These are phyloP conservation scores for Flueggea neowawraea DNA, from an alignment of 441 rosid species.

Conservation along the genomic window DNA sequence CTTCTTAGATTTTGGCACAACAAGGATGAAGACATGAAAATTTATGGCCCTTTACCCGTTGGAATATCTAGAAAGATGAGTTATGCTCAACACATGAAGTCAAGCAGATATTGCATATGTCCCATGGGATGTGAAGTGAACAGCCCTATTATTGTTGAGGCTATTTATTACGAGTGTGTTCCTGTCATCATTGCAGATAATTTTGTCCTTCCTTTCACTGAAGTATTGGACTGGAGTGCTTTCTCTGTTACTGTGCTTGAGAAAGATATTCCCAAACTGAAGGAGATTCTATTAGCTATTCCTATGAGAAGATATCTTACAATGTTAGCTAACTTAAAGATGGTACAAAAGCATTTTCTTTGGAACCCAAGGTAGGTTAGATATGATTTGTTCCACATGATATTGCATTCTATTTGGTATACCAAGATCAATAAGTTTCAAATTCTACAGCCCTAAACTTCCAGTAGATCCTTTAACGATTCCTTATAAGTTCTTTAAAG, in stretches of 20 bases:
- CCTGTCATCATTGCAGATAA: conserved; percentile 85
- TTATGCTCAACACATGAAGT: conserved; percentile 82
- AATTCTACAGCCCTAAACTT: conserved; percentile 17
- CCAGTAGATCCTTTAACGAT: too few species aligned
- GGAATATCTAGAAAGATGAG: conserved; percentile 56
- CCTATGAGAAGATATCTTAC: conserved; percentile 55
- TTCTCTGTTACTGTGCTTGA: conserved; percentile 72
- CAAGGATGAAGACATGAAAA: conserved; percentile 77
- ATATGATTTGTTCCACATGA: conserved; percentile 88
- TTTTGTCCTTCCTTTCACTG: conserved; percentile 73
- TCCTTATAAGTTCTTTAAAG: too few species aligned
- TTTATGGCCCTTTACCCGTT: conserved; percentile 58
- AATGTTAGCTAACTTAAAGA: conserved; percentile 67
- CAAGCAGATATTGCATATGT: conserved; percentile 76
- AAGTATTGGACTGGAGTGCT: conserved; percentile 71
- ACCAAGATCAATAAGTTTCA: conserved; percentile 56
- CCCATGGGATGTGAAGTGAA: conserved; percentile 96
- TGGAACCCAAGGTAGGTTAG: conserved; percentile 75
- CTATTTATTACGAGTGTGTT: conserved; percentile 85
- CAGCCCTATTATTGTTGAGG: conserved; percentile 86
- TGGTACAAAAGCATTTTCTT: conserved; percentile 83
- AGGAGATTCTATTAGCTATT: conserved; percentile 66
- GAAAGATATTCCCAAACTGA: conserved; percentile 74
- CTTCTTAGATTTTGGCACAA: conserved; percentile 74
- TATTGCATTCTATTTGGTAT: conserved; percentile 87